A percentile compares a stretch with the other conserved stretches of the same genome.
Conservation (phyloP, 306 rosid species). For the Dryas octopetala region DNA sequence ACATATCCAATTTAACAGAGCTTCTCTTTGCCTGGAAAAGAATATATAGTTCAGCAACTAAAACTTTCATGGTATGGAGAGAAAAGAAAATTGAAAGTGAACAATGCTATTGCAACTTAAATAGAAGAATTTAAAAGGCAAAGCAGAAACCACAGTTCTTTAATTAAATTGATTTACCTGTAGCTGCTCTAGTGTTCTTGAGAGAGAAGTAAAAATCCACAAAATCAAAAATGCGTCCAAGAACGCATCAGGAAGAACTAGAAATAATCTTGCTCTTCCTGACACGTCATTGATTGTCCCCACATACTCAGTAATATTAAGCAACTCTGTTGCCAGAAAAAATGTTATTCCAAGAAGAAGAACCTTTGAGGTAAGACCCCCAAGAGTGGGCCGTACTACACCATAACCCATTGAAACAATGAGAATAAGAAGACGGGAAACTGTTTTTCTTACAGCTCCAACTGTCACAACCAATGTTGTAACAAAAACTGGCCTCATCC, state of each 20-base stretch:
- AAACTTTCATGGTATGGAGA: slow-evolving; percentile 1
- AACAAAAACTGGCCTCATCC: slow-evolving; percentile 70
- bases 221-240: slow-evolving; percentile 91
- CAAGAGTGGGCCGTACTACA: slow-evolving; percentile 95
- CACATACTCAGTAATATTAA: slow-evolving; percentile 84
- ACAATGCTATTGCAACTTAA: not conserved
- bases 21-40: slow-evolving; percentile 80
- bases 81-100: not conserved
- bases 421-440: slow-evolving; percentile 79
- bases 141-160: not conserved
- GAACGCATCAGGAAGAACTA: slow-evolving; percentile 93
- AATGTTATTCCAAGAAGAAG: slow-evolving; percentile 81
- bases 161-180: slow-evolving; percentile 55
- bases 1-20: slow-evolving; percentile 86
- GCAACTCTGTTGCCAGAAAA: slow-evolving; percentile 80
- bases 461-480: slow-evolving; percentile 91
- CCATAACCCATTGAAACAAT: slow-evolving; percentile 96
- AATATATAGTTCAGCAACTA: slow-evolving; percentile 12
- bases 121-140: not conserved
- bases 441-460: slow-evolving; percentile 75
- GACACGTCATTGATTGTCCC: slow-evolving; percentile 91
- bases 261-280: slow-evolving; percentile 84
- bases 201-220: slow-evolving; percentile 94
- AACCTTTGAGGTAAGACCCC: slow-evolving; percentile 96
- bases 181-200: slow-evolving; percentile 84